Evolutionary conservation across 2,329 filamentous ascomycete genomes (phyloP).

Genomic region (Calonectria montana): DNA sequence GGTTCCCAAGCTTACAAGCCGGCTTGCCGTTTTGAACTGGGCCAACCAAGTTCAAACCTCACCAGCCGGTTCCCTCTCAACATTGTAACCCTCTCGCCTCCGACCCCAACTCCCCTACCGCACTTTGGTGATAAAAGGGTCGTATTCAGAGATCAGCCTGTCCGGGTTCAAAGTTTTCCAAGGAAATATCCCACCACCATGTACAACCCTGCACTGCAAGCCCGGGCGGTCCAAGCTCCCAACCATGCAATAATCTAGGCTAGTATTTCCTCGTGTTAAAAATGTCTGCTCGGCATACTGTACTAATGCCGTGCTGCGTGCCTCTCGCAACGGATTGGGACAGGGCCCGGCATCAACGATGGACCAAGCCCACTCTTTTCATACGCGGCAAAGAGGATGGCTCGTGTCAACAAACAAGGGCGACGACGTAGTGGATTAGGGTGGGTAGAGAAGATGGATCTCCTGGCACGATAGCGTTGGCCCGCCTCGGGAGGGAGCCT

Average conservation of each 20-base stretch:
- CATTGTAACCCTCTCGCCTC: constrained; percentile 10
- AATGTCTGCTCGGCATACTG: constrained; percentile 23
- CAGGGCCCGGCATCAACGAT: constrained; percentile 3
- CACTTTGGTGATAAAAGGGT: constrained; percentile 30
- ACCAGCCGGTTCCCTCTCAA: constrained; percentile 8
- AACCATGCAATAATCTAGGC: constrained; percentile 24
- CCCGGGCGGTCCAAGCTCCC: constrained; percentile 28
- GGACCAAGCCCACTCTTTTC: constrained; percentile 15
- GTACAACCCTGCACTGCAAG: constrained; percentile 29
- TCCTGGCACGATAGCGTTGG: constrained; percentile 12
- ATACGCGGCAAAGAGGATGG: constrained; percentile 10
- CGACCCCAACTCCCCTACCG: constrained; percentile 14
- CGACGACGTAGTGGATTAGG: constrained; percentile 22
- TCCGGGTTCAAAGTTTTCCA: constrained; percentile 21
- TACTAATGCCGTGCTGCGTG: constrained; percentile 15
- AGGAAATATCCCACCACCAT: constrained; percentile 31
- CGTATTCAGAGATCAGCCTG: constrained; percentile 30
- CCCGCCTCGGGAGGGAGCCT: constrained; percentile 14
- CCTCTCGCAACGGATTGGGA: neutral
- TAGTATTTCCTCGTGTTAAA: constrained; percentile 37
- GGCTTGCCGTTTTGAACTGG: neutral
- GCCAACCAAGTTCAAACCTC: constrained; percentile 1
- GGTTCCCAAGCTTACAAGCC: constrained; percentile 12
- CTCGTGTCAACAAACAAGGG: constrained; percentile 20
- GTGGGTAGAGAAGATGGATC: constrained; percentile 19